Conservation (phyloP, 345 rosid genomes). For the Sonneratia alba region DNA sequence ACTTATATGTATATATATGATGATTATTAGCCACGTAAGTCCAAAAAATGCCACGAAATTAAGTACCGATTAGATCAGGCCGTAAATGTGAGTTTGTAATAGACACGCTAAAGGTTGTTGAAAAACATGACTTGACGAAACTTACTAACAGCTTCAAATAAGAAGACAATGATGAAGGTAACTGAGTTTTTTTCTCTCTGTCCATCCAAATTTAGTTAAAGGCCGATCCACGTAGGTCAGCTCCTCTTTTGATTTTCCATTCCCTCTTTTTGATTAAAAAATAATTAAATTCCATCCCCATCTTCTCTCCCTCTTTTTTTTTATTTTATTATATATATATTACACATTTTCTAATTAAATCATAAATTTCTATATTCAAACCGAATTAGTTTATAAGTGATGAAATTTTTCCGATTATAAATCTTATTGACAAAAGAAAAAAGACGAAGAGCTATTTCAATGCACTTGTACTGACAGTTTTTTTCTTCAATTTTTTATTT, state of each 20-base stretch:
- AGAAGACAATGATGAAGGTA: constrained; percentile 2
- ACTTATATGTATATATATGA: too few relatives aligned
- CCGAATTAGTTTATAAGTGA: too few relatives aligned
- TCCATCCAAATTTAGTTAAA: constrained; percentile 11
- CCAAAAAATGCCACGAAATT: too few relatives aligned
- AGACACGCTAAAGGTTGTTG: not conserved
- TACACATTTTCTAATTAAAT: not conserved
- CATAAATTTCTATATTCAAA: too few relatives aligned
- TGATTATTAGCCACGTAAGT: too few relatives aligned
- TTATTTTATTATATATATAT: not conserved
- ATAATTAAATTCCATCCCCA: too few relatives aligned
- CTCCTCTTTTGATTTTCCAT: not conserved
- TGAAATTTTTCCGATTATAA: too few relatives aligned
- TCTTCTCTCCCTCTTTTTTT: not conserved
- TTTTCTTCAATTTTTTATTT: not conserved
- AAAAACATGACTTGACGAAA: not conserved
- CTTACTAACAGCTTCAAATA: not conserved
- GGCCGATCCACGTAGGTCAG: constrained; percentile 6
- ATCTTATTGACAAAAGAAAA: too few relatives aligned
- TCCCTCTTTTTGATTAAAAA: not conserved
- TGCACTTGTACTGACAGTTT: not conserved
- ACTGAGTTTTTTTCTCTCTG: constrained; percentile 10
- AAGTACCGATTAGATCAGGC: too few relatives aligned
- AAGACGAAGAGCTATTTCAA: too few relatives aligned
- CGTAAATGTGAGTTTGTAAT: too few relatives aligned